Percentiles rank a stretch among this genome's conserved stretches.
These are phyloP conservation scores for Euptelea pleiosperma DNA, from an alignment of 164 flowering plant species.

Conservation along the genomic window DNA sequence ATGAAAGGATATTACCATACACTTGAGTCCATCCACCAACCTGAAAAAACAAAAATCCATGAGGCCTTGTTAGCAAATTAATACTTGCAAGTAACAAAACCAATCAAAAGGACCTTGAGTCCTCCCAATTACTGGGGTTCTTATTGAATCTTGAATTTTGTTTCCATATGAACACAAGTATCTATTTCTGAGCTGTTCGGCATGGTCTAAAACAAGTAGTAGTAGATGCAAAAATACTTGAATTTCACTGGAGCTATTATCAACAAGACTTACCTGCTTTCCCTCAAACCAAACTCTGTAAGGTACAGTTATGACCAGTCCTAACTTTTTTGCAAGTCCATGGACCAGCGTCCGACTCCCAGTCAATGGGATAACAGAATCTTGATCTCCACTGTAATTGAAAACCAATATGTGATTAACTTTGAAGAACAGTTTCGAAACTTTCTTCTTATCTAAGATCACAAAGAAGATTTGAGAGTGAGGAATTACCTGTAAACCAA, in stretches of 20 bases:
- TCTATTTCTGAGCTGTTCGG: no score
- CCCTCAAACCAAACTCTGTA: slow-evolving; percentile 54
- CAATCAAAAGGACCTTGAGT: no score
- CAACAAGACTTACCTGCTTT: slow-evolving; percentile 31
- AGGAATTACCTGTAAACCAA: slow-evolving; percentile 63
- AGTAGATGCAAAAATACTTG: neutral
- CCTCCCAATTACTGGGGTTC: neutral
- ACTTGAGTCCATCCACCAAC: slow-evolving; percentile 73
- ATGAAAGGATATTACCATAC: slow-evolving; percentile 39
- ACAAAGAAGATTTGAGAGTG: neutral
- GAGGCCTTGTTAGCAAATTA: neutral
- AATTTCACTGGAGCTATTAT: neutral
- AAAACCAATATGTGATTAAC: neutral
- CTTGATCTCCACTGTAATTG: slow-evolving; percentile 55
- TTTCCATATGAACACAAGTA: neutral
- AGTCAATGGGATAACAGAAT: slow-evolving; percentile 53
- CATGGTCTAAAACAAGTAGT: no score
- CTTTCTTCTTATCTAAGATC: neutral
- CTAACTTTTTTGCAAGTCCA: slow-evolving; percentile 31
- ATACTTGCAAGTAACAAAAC: neutral
- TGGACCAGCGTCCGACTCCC: slow-evolving; percentile 45
- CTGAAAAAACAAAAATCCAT: slow-evolving; percentile 14
- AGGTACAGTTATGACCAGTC: slow-evolving; percentile 37
- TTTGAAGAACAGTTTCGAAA: neutral
- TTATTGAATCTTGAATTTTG: neutral